phyloP scores from a whole-genome alignment of 352 stramenopile genomes.

The Halophytophthora batemanensis region DNA sequence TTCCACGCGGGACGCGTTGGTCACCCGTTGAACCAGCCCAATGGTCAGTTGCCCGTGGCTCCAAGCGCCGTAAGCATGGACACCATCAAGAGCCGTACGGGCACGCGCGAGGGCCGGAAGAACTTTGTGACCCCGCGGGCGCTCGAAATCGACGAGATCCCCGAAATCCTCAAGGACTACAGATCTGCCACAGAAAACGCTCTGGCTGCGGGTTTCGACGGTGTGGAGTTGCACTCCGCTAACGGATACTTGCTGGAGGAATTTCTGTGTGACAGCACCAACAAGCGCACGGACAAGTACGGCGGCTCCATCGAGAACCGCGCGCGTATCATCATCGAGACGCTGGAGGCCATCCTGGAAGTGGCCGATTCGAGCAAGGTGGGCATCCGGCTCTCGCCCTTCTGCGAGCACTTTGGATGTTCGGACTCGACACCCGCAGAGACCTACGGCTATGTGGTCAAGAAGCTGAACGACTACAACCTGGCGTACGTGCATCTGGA shows the following conservation, averaged over 20 bases:
- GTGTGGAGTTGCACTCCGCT: constrained; percentile 76
- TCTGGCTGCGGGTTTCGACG: constrained; percentile 82
- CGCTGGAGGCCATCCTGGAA: constrained; percentile 43
- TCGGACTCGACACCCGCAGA: constrained; percentile 18
- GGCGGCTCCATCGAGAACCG: constrained; percentile 77
- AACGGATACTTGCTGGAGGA: constrained; percentile 90
- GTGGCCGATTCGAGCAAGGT: constrained; percentile 12
- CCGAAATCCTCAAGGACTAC: constrained; percentile 50
- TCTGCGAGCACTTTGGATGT: constrained; percentile 22
- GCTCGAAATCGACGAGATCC: constrained; percentile 61
- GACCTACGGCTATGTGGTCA: constrained; percentile 32
- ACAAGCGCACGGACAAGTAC: constrained; percentile 76
- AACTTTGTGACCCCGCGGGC: constrained; percentile 32
- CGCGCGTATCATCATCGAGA: constrained; percentile 51
- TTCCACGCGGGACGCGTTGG: constrained; percentile 66
- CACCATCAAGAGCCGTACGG: constrained; percentile 21
- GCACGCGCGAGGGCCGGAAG: constrained; percentile 21
- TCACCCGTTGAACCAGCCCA: constrained; percentile 46
- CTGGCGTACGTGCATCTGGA: constrained; percentile 41
- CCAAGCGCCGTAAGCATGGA: constrained; percentile 20
- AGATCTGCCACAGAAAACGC: constrained; percentile 35
- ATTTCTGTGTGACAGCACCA: constrained; percentile 62
- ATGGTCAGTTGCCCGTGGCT: constrained; percentile 31
- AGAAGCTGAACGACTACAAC: constrained; percentile 36
- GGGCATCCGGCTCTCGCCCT: constrained; percentile 25